Evolutionary conservation across 2,329 filamentous ascomycete genomes (phyloP).

Genomic region (Xylaria digitata): DNA sequence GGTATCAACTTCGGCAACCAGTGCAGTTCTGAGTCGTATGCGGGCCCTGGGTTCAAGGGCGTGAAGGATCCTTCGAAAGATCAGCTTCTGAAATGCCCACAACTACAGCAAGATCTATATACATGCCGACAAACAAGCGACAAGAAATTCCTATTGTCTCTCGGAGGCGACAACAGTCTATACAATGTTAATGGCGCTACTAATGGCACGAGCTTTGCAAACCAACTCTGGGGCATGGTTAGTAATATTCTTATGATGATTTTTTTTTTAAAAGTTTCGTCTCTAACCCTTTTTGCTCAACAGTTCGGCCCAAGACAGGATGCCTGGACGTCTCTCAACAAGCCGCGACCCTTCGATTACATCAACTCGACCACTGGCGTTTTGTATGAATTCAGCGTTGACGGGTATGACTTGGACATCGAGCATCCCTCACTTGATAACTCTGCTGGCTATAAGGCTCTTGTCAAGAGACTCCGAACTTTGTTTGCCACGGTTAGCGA

Average conservation of each 20-base stretch:
- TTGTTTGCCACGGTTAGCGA: constrained; percentile 41
- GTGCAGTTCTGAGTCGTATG: constrained; percentile 51
- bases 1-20: constrained; percentile 57
- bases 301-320: constrained; percentile 53
- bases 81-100: constrained; percentile 51
- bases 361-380: constrained; percentile 29
- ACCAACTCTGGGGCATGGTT: constrained; percentile 52
- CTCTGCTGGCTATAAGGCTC: constrained; percentile 48
- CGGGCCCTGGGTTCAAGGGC: constrained; percentile 51
- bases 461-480: constrained; percentile 44
- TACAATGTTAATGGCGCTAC: constrained; percentile 54
- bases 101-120: constrained; percentile 52
- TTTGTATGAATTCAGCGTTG: constrained; percentile 44
- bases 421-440: constrained; percentile 49
- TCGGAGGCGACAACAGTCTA: constrained; percentile 52
- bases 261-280: too few relatives aligned
- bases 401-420: constrained; percentile 51
- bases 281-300: too few relatives aligned
- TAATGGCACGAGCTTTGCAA: constrained; percentile 53
- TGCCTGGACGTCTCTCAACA: constrained; percentile 47
- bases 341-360: constrained; percentile 48
- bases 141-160: constrained; percentile 57
- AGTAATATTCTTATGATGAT: too few relatives aligned
- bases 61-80: constrained; percentile 49
- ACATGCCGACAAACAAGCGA: constrained; percentile 53